Percentiles rank a stretch among this genome's conserved stretches.
phyloP scores from a whole-genome alignment of 1,284 basidiomycete genomes.

The Ustilago esculenta region DNA sequence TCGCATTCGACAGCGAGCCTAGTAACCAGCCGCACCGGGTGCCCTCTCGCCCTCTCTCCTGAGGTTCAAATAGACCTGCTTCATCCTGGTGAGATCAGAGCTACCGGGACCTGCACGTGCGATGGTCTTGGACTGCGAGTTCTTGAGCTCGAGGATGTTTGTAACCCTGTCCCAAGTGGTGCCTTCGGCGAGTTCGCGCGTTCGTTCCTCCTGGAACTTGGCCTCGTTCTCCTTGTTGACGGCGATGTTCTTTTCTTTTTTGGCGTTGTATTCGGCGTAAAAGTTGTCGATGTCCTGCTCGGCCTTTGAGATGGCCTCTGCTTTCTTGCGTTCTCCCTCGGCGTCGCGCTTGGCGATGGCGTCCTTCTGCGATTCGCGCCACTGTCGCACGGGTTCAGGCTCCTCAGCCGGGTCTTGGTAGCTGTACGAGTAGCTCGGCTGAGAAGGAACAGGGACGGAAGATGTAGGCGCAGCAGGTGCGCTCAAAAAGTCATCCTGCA shows the following conservation, averaged over 20 bases:
- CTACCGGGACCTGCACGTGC: constrained; percentile 86
- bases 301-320: constrained; percentile 86
- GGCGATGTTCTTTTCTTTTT: constrained; percentile 90
- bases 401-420: constrained; percentile 54
- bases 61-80: constrained; percentile 70
- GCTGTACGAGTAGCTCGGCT: constrained; percentile 31
- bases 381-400: constrained; percentile 70
- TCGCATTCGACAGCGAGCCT: constrained; percentile 1
- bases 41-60: constrained; percentile 63
- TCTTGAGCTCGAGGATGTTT: constrained; percentile 85
- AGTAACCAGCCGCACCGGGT: constrained; percentile 64
- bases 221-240: constrained; percentile 96
- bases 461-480: constrained; percentile 61
- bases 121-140: constrained; percentile 93
- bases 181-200: constrained; percentile 82
- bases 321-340: constrained; percentile 79
- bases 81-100: constrained; percentile 87
- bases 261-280: constrained; percentile 89
- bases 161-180: constrained; percentile 97
- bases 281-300: constrained; percentile 94
- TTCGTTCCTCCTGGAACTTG: constrained; percentile 78
- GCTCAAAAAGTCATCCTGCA: constrained; percentile 66
- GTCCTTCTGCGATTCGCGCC: constrained; percentile 85
- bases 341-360: constrained; percentile 86
- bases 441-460: constrained; percentile 2